These are phyloP conservation scores for Agaricus subrufescens DNA, from an alignment of 768 basidiomycete species.

Conservation along the genomic window DNA sequence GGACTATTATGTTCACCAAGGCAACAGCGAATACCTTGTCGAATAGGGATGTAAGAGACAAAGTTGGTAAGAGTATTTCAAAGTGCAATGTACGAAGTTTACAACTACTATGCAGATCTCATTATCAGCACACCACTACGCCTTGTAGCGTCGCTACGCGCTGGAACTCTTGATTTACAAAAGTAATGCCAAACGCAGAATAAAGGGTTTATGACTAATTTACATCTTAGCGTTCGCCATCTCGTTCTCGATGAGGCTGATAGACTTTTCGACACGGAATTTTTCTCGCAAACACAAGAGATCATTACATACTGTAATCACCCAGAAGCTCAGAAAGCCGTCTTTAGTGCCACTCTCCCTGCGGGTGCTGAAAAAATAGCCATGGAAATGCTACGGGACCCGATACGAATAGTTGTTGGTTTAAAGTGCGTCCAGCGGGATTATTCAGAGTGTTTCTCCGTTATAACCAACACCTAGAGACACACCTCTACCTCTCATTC, in stretches of 20 bases:
- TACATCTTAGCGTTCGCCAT: conserved; percentile 67
- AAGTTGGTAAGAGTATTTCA: conserved; percentile 57
- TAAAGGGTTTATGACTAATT: background rate
- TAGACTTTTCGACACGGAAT: conserved; percentile 85
- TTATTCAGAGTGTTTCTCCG: conserved; percentile 1
- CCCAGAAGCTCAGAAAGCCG: conserved; percentile 70
- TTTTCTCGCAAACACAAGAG: conserved; percentile 84
- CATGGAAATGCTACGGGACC: conserved; percentile 78
- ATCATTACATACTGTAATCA: conserved; percentile 75
- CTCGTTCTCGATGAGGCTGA: conserved; percentile 90
- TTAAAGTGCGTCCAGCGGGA: conserved; percentile 62
- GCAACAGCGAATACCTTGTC: conserved; percentile 80
- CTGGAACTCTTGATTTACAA: conserved; percentile 57
- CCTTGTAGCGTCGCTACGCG: conserved; percentile 74
- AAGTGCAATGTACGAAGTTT: background rate
- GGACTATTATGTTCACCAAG: conserved; percentile 79
- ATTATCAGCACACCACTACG: conserved; percentile 91
- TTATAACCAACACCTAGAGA: conserved; percentile 49
- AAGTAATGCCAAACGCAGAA: conserved; percentile 48
- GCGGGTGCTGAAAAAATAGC: conserved; percentile 84
- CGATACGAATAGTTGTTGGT: conserved; percentile 93
- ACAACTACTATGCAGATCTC: conserved; percentile 55
- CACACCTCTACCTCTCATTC: conserved; percentile 87
- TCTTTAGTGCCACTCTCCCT: conserved; percentile 95
- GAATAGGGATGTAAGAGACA: conserved; percentile 67